Evolutionary conservation across 169 alveolate species (phyloP), one percentile per base, ranked within the genome.

Genomic region (Eimeria praecox): DNA sequence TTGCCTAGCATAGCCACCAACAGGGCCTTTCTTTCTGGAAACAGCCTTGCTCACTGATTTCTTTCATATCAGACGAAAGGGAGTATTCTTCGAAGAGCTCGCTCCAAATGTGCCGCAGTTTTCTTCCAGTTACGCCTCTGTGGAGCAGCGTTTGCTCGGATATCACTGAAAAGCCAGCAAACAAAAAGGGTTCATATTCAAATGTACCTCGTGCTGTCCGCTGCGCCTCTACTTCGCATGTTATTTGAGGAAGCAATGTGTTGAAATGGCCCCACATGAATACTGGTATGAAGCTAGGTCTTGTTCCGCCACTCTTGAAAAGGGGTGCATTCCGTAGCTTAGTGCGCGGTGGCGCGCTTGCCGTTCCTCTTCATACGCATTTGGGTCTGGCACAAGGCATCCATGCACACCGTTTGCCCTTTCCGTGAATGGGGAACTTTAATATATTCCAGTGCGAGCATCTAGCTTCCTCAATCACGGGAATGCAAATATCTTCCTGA

Each of bases 111-210:
- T 87, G 93, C 44, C 93, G 35, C 52, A 87, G 59, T 24, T 87
- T 87, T 24, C 93, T 46, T 40, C 44, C 49, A 40, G 93, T 87
- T 62, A 40, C 83, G 49, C 93, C 93, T 62, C 82, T 87, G 82
- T 87, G 93, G 30, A 87, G 93, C 42, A 87, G 10, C 64, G 93
- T 87, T 87, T 87, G 93, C 83, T 87, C 93, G 22, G 93, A 46
- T 87, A 87, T 62, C 56, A 87, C 93, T 87, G 93, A 80, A 62
- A 16, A 14, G n/a, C 2, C 64, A 83, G 77, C 75, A 54, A 2
- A 78, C 27, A n/a, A 24, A 22, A 6, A 35, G 1, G 18, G 1
- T 66, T 66, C 83, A 73, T 35, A 73, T 73, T 73, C 83, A 3
- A 14, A 20, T 3, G 33, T 12, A 27, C 82, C 9, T 10, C 38